Percentiles rank a stretch among this genome's conserved stretches.
phyloP scores from a whole-genome alignment of 2,329 filamentous ascomycete genomes.

The Phoma sp. region DNA sequence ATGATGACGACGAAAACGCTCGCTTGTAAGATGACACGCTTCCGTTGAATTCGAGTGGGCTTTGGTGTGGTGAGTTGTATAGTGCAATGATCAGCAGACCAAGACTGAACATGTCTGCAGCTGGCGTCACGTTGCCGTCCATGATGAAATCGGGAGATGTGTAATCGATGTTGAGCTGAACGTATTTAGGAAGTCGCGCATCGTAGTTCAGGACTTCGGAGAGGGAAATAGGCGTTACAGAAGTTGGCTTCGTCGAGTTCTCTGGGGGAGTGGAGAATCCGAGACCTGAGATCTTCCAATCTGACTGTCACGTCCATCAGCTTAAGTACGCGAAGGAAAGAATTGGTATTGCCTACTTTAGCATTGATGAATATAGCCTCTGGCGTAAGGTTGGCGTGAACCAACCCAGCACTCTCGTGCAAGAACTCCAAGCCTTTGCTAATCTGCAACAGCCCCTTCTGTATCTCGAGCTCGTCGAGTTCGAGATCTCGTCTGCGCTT shows the following conservation, averaged over 20 bases:
- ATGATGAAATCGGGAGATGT: slow-evolving; percentile 93
- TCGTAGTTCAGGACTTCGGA: slow-evolving; percentile 87
- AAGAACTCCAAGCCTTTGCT: slow-evolving; percentile 94
- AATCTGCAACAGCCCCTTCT: slow-evolving; percentile 92
- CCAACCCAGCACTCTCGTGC: slow-evolving; percentile 90
- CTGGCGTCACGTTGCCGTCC: slow-evolving; percentile 82
- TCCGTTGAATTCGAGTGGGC: slow-evolving; percentile 81
- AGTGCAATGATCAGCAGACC: slow-evolving; percentile 87
- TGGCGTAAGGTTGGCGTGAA: slow-evolving; percentile 93
- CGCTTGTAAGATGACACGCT: slow-evolving; percentile 86
- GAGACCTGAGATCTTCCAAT: slow-evolving; percentile 98
- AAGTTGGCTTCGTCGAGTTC: slow-evolving; percentile 74
- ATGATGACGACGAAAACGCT: slow-evolving; percentile 77
- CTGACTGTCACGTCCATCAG: slow-evolving; percentile 65
- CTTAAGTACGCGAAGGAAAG: slow-evolving; percentile 12
- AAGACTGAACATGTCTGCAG: slow-evolving; percentile 92
- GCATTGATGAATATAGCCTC: slow-evolving; percentile 93
- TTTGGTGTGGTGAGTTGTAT: slow-evolving; percentile 92
- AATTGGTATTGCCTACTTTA: slow-evolving; percentile 65
- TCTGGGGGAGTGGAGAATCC: slow-evolving; percentile 85
- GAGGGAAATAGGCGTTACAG: slow-evolving; percentile 79
- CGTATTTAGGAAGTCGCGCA: slow-evolving; percentile 76
- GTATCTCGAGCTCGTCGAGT: slow-evolving; percentile 95
- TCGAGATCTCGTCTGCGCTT: slow-evolving; percentile 78
- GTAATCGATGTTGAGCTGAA: slow-evolving; percentile 92